Conservation (phyloP, 2,329 filamentous ascomycete genomes). For the Elsinoe necatrix region DNA sequence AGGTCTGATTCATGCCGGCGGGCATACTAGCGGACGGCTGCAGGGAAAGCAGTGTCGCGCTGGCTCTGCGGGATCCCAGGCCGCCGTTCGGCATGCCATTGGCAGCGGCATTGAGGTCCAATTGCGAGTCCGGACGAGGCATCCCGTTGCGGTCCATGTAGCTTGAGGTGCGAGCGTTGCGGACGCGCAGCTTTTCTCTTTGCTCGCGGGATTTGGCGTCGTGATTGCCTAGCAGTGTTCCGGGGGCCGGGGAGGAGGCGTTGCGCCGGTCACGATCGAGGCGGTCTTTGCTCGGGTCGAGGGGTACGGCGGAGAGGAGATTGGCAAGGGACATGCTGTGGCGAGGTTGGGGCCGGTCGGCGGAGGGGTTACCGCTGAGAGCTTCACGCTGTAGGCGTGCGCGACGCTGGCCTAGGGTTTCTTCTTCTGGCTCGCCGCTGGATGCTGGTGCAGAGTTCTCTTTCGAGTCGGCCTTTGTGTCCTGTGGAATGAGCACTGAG, state of each 20-base stretch:
- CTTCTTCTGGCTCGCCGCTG: constrained; percentile 49
- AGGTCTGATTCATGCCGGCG: not conserved
- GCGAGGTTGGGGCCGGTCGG: constrained; percentile 36
- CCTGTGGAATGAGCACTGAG: constrained; percentile 48
- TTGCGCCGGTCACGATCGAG: constrained; percentile 31
- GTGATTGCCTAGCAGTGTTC: constrained; percentile 35
- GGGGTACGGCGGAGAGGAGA: constrained; percentile 50
- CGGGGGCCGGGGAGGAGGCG: constrained; percentile 29
- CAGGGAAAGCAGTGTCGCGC: not conserved
- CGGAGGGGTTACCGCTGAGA: constrained; percentile 29
- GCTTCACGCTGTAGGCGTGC: constrained; percentile 65
- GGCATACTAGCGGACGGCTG: constrained; percentile 6
- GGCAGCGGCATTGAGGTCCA: not conserved
- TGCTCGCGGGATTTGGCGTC: constrained; percentile 23
- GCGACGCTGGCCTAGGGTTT: constrained; percentile 70
- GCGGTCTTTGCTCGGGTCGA: constrained; percentile 28
- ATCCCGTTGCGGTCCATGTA: constrained; percentile 3
- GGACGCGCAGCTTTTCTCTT: constrained; percentile 21
- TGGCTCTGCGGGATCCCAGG: not conserved
- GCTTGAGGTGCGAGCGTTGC: constrained; percentile 1
- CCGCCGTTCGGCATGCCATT: not conserved
- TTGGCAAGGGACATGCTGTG: constrained; percentile 52
- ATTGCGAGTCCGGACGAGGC: not conserved
- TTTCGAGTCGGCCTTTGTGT: constrained; percentile 9
- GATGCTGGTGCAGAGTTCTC: constrained; percentile 1